Conservation (phyloP, 2,329 filamentous ascomycete genomes). For the Hymenoscyphus occultus region DNA sequence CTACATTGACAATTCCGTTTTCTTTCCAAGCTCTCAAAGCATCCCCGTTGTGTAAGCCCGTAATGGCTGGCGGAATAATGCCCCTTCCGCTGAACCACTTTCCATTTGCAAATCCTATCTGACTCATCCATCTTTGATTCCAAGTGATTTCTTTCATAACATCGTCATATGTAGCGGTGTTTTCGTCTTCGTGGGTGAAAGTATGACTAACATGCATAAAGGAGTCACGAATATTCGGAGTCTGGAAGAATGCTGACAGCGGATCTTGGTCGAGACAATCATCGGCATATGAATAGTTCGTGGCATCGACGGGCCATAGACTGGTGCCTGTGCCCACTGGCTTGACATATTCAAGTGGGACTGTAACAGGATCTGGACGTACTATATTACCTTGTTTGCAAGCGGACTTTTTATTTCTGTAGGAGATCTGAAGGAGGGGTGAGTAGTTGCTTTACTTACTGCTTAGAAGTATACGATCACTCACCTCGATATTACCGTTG, state of each 20-base stretch:
- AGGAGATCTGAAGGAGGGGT: not conserved
- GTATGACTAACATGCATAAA: constrained; percentile 59
- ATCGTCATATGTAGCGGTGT: constrained; percentile 57
- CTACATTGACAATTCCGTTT: constrained; percentile 54
- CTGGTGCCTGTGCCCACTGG: constrained; percentile 48
- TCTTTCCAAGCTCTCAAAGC: constrained; percentile 56
- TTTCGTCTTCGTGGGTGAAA: constrained; percentile 55
- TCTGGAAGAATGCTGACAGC: constrained; percentile 49
- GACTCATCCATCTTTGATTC: constrained; percentile 56
- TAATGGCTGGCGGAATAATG: constrained; percentile 60
- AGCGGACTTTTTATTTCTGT: constrained; percentile 8
- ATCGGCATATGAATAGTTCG: constrained; percentile 17
- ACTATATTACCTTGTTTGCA: constrained; percentile 38
- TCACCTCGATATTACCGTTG: constrained; percentile 45
- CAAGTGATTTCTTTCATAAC: constrained; percentile 55
- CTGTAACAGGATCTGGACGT: constrained; percentile 41
- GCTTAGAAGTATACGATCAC: not conserved
- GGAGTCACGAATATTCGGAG: constrained; percentile 45
- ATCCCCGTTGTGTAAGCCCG: constrained; percentile 61
- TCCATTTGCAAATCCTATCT: constrained; percentile 47
- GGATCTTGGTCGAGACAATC: constrained; percentile 48
- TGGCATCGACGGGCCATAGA: constrained; percentile 42
- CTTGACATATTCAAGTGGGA: constrained; percentile 43
- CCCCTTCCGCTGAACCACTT: constrained; percentile 49
- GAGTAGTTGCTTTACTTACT: not conserved